Evolutionary conservation across 805 yeast species (phyloP).

Genomic region (Saccharomycopsis vini): DNA sequence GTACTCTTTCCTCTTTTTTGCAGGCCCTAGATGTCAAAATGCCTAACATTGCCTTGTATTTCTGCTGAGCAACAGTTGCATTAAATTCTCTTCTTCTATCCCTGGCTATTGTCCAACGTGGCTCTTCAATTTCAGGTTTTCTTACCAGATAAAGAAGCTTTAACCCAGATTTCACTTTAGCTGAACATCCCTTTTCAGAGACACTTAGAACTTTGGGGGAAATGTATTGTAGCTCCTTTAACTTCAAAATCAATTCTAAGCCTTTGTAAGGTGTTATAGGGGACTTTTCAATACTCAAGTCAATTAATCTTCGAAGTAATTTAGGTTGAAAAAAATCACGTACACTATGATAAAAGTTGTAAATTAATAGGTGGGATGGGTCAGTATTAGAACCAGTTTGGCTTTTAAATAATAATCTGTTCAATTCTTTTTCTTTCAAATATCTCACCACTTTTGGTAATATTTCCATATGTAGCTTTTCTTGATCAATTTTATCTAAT

Average conservation of each 20-base stretch:
- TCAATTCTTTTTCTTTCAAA: background rate
- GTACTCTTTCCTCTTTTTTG: no score
- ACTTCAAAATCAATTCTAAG: conserved; percentile 1
- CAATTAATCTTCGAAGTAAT: conserved; percentile 1
- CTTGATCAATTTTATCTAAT: background rate
- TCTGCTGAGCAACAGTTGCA: conserved; percentile 7
- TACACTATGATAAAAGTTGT: background rate
- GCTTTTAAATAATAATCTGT: background rate
- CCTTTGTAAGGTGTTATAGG: conserved; percentile 1
- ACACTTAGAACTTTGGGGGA: no score
- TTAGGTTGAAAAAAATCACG: background rate
- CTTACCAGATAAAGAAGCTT: no score
- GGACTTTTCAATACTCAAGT: background rate
- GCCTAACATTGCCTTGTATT: conserved; percentile 5
- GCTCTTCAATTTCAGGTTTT: no score
- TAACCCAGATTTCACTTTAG: no score
- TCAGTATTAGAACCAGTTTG: background rate
- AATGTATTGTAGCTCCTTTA: background rate
- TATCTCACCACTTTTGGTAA: background rate
- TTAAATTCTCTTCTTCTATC: no score
- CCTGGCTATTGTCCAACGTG: no score
- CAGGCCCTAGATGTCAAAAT: no score
- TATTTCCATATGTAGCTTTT: background rate
- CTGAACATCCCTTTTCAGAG: no score
- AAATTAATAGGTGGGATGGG: background rate